Evolutionary conservation across 2,329 filamentous ascomycete species (phyloP).

Genomic region (Ascochyta fabae): DNA sequence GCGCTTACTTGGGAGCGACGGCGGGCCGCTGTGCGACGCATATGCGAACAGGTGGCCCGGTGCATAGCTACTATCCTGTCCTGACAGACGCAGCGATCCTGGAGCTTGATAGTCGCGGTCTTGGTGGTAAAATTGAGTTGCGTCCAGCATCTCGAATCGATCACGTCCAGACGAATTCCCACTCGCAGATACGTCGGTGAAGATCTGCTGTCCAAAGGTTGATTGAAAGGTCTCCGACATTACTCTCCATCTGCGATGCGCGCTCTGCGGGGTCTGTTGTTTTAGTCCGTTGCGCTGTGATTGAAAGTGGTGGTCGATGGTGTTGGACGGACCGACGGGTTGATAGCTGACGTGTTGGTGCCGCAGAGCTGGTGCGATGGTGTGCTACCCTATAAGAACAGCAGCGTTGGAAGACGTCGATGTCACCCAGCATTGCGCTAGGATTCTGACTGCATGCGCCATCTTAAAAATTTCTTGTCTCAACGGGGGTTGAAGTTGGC

Average conservation of each 20-base stretch:
- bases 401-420: constrained; percentile 19
- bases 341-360: constrained; percentile 27
- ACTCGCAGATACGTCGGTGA: constrained; percentile 45
- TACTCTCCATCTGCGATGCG: constrained; percentile 46
- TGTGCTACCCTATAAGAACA: constrained; percentile 40
- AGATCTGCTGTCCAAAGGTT: constrained; percentile 48
- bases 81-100: constrained; percentile 23
- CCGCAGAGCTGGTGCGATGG: constrained; percentile 29
- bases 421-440: constrained; percentile 27
- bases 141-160: constrained; percentile 37
- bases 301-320: constrained; percentile 22
- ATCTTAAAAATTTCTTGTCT: constrained; percentile 23
- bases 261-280: constrained; percentile 9
- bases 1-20: constrained; percentile 33
- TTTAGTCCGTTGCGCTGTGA: constrained; percentile 11
- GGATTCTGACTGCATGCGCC: constrained; percentile 26
- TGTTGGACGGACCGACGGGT: constrained; percentile 24
- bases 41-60: constrained; percentile 26
- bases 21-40: constrained; percentile 31
- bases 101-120: constrained; percentile 30
- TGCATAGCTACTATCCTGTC: constrained; percentile 25
- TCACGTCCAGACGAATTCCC: constrained; percentile 51
- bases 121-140: constrained; percentile 36
- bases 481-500: constrained; percentile 15
- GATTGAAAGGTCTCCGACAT: constrained; percentile 44